Evolutionary conservation across 371 early-diverging fungal genomes (phyloP).

Genomic region (Mucor racemosus): DNA sequence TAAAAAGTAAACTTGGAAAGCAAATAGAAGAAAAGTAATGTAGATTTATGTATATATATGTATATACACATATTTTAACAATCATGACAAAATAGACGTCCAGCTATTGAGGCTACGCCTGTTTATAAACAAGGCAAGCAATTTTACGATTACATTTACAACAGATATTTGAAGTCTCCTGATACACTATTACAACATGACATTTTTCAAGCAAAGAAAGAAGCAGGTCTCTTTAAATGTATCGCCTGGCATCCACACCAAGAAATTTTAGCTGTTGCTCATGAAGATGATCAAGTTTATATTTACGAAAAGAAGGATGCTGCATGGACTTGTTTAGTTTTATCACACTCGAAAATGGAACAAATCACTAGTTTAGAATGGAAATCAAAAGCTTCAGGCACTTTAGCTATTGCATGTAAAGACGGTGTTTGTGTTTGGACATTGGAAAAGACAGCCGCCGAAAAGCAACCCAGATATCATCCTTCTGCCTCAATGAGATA

Average conservation of each 20-base stretch:
- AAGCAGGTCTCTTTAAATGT: constrained; percentile 14
- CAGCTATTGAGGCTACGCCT: constrained; percentile 13
- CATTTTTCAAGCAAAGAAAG: constrained; percentile 5
- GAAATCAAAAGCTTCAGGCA: constrained; percentile 50
- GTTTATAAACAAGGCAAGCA: constrained; percentile 18
- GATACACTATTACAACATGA: constrained; percentile 4
- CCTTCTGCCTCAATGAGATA: constrained; percentile 38
- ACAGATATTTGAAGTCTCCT: not conserved
- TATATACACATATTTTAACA: no score
- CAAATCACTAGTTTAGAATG: constrained; percentile 61
- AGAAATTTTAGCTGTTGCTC: constrained; percentile 56
- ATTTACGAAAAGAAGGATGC: constrained; percentile 48
- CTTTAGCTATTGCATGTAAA: constrained; percentile 63
- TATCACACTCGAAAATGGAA: constrained; percentile 51
- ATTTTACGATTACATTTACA: constrained; percentile 10
- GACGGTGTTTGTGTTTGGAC: constrained; percentile 62
- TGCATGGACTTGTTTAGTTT: constrained; percentile 45
- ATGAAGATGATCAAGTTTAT: constrained; percentile 51
- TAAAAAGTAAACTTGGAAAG: not conserved
- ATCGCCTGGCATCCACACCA: constrained; percentile 65
- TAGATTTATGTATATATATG: no score
- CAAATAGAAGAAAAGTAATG: constrained; percentile 22
- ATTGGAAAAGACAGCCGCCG: constrained; percentile 10
- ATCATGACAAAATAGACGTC: not conserved
- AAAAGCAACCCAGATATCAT: constrained; percentile 12